Base-by-base conservation (phyloP, 805 yeast genomes). In the Myxozyma udenii region DNA sequence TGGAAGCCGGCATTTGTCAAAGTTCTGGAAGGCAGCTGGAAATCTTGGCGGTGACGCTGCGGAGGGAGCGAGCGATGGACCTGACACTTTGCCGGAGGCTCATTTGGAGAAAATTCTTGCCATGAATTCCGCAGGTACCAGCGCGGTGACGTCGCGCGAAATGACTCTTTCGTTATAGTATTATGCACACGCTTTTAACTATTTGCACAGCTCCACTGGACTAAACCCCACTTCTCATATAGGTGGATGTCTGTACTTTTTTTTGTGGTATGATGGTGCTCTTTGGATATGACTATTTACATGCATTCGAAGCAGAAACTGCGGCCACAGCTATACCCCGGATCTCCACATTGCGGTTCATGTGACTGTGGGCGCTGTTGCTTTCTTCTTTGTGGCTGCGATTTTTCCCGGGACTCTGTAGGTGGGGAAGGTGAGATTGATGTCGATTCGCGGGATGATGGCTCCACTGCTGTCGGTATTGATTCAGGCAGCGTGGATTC, bases 1-100 rank as follows among this genome's bases (percentile, higher is more conserved):
- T 3, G 98, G 98, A 0, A 73, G 84, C 11, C 75, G 98, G 60
- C 98, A 91, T 69, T 65, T 91, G 53, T 85, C 93, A 45, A 91
- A 91, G 68, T 93, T 91, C 64, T 91, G 97, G 97, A 87, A 83
- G 22, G 52, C 48, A 11, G 50, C 46, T 3, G 51, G 50, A 11
- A 25, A 18, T 9, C 33, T 54, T 38, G 46, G 39, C 7, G 52
- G 41, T 16, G 51, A 49, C 12, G 33, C 9, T 9, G 14, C 9
- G 9, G 33, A 28, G 14, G n/a, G n/a, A n/a, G n/a, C n/a, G n/a
- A n/a, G n/a, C n/a, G n/a, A n/a, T n/a, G n/a, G n/a, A n/a, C n/a
- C n/a, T n/a, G n/a, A 26, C 12, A 6, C 12, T 26, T 12, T 26
- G 32, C 32, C 12, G 32, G 11, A 12, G 12, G 32, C 32, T 12